A percentile compares a stretch with the other conserved stretches of the same genome.
Conservation (phyloP, 805 yeast species). For the Wickerhamomyces xylosicus region DNA sequence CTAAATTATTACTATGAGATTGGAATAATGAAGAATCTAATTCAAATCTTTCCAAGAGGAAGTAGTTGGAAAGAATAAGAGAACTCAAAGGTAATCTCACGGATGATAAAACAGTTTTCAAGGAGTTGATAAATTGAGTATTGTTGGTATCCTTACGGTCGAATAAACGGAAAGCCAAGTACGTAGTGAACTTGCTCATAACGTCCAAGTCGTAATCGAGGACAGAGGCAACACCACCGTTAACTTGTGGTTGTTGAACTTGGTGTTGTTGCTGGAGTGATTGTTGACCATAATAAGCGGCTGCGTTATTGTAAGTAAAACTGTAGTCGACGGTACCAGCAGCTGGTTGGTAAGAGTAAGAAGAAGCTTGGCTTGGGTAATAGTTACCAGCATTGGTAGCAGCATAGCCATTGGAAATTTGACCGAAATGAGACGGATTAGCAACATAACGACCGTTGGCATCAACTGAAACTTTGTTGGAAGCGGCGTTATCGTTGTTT, state of each 20-base stretch:
- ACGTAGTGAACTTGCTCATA: conserved; percentile 74
- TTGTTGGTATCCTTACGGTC: conserved; percentile 34
- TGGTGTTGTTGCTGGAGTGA: conserved; percentile 7
- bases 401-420: not conserved
- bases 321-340: too few relatives aligned
- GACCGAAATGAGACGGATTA: conserved; percentile 1
- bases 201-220: conserved; percentile 69
- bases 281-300: not conserved
- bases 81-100: conserved; percentile 84
- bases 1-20: conserved; percentile 20
- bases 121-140: conserved; percentile 41
- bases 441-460: not conserved
- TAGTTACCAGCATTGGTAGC: not conserved
- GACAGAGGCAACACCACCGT: conserved; percentile 70
- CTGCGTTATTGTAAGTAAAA: not conserved
- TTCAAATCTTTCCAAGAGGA: conserved; percentile 53
- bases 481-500: not conserved
- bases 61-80: conserved; percentile 68
- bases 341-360: not conserved
- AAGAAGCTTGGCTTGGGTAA: conserved; percentile 2
- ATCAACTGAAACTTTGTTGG: not conserved
- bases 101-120: conserved; percentile 66
- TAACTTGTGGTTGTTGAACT: conserved; percentile 15
- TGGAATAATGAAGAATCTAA: conserved; percentile 24
- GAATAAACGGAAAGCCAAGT: conserved; percentile 62